Conservation (phyloP, 805 yeast genomes). For the Metschnikowia lochheadii region DNA sequence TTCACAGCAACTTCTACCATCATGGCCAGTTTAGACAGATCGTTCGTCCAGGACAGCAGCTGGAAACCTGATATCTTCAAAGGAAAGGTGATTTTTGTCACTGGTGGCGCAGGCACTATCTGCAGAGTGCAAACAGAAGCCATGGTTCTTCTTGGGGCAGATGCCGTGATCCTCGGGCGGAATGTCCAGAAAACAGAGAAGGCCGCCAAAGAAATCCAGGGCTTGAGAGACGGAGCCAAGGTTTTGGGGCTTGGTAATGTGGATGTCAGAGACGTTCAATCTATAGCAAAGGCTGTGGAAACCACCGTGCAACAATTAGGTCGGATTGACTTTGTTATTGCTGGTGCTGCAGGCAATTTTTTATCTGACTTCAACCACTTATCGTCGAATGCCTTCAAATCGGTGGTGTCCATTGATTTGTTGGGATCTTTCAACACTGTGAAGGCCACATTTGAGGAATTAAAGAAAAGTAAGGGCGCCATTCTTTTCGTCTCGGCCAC, state of each 20-base stretch:
- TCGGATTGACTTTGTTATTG: conserved; percentile 78
- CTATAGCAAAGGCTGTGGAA: conserved; percentile 61
- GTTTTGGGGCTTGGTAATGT: conserved; percentile 69
- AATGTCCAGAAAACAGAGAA: conserved; percentile 58
- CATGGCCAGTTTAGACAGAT: conserved; percentile 31
- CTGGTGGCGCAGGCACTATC: conserved; percentile 97
- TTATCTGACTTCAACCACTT: conserved; percentile 72
- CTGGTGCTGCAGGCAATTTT: conserved; percentile 97
- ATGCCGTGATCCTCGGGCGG: conserved; percentile 84
- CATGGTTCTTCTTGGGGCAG: conserved; percentile 74
- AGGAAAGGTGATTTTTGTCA: conserved; percentile 83
- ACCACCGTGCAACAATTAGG: conserved; percentile 67
- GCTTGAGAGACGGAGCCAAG: conserved; percentile 53
- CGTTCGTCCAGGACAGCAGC: conserved; percentile 24
- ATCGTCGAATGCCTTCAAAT: conserved; percentile 81
- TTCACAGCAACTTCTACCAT: not conserved
- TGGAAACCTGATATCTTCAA: conserved; percentile 65
- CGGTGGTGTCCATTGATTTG: conserved; percentile 82
- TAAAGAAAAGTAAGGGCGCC: conserved; percentile 63
- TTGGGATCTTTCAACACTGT: conserved; percentile 87
- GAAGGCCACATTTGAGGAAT: conserved; percentile 70
- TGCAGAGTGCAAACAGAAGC: conserved; percentile 90
- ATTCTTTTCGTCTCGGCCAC: conserved; percentile 84
- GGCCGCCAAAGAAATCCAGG: conserved; percentile 65
- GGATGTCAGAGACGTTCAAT: conserved; percentile 71